Evolutionary conservation across 2,329 filamentous ascomycete species (phyloP).

Genomic region (Diaporthe velutina): DNA sequence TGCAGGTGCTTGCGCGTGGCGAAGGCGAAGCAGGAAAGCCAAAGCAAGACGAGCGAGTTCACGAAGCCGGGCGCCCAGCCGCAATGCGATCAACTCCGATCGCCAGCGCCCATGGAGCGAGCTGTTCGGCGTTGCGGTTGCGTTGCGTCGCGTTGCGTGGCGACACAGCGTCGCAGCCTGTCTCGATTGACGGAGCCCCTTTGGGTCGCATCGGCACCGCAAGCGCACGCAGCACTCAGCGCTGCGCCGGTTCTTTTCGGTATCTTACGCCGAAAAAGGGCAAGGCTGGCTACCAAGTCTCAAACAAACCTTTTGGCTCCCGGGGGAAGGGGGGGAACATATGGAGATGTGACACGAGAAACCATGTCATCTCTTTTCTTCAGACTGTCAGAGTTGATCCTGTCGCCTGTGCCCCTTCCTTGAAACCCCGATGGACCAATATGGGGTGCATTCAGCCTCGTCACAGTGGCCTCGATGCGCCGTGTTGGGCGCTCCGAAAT

Average conservation of each 20-base stretch:
- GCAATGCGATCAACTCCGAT: slow-evolving; percentile 34
- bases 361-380: slow-evolving; percentile 29
- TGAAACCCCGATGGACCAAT: slow-evolving; percentile 29
- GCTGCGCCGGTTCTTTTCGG: slow-evolving; percentile 25
- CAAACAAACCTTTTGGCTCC: slow-evolving; percentile 28
- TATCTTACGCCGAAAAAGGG: slow-evolving; percentile 27
- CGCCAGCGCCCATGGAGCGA: slow-evolving; percentile 30
- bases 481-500: slow-evolving; percentile 31
- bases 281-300: slow-evolving; percentile 25
- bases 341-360: slow-evolving; percentile 24
- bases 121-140: slow-evolving; percentile 24
- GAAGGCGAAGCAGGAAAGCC: slow-evolving; percentile 11
- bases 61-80: slow-evolving; percentile 33
- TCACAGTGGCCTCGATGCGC: slow-evolving; percentile 32
- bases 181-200: slow-evolving; percentile 35
- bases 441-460: slow-evolving; percentile 33
- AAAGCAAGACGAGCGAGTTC: slow-evolving; percentile 17
- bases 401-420: slow-evolving; percentile 30
- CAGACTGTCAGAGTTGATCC: slow-evolving; percentile 29
- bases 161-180: slow-evolving; percentile 30
- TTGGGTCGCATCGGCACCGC: slow-evolving; percentile 19
- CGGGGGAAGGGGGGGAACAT: background rate
- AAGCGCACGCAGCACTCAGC: slow-evolving; percentile 15
- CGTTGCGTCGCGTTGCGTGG: slow-evolving; percentile 31
- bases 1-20: slow-evolving; percentile 24